Conservation (phyloP, 208 protist genomes). For the Phytomonas sp. region DNA sequence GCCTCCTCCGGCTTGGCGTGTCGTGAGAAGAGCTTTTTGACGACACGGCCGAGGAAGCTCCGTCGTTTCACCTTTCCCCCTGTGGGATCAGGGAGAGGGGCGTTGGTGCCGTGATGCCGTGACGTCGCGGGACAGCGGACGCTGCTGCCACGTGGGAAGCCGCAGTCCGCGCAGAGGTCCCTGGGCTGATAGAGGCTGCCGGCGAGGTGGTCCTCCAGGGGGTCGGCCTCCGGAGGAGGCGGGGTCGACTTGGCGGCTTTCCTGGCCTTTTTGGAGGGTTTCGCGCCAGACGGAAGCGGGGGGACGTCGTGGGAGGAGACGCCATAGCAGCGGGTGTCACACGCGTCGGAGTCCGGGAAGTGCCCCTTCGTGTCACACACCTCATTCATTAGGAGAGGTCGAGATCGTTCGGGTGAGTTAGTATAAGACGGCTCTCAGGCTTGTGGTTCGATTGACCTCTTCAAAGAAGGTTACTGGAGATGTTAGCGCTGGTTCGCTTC, state of each 20-base stretch:
- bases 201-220: conserved; percentile 41
- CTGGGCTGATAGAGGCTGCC: conserved; percentile 20
- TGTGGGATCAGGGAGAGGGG: neutral
- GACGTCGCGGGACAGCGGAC: conserved; percentile 33
- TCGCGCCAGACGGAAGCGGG: too few species aligned
- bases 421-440: too few species aligned
- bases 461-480: too few species aligned
- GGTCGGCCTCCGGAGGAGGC: neutral
- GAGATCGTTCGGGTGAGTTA: too few species aligned
- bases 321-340: neutral
- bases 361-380: neutral
- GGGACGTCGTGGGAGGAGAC: neutral
- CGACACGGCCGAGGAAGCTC: conserved; percentile 11
- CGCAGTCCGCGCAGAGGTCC: conserved; percentile 34
- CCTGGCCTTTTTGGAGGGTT: neutral
- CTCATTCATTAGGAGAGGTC: too few species aligned
- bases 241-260: neutral
- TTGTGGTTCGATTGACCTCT: too few species aligned
- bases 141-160: conserved; percentile 29
- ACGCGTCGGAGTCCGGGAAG: neutral
- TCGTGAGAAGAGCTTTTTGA: conserved; percentile 11
- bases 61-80: neutral
- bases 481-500: neutral
- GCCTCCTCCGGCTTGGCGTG: neutral
- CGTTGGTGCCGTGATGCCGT: conserved; percentile 48